phyloP scores from a whole-genome alignment of 2,329 filamentous ascomycete genomes.

The Calonectria henricotiae region DNA sequence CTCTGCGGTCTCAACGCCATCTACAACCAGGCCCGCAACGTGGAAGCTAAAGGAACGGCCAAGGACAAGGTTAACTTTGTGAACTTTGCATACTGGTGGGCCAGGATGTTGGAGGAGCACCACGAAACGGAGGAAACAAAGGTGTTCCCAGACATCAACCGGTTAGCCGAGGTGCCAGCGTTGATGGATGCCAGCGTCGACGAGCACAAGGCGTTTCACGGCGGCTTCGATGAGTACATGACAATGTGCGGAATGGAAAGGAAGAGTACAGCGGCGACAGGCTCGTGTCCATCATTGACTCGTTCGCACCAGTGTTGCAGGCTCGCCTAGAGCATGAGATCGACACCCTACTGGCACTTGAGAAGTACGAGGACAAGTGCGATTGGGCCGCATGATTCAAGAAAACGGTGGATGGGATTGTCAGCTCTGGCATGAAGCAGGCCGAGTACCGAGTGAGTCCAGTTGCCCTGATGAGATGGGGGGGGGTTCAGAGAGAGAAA shows the following conservation, averaged over 20 bases:
- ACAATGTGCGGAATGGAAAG: slow-evolving; percentile 49
- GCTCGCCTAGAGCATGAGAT: slow-evolving; percentile 62
- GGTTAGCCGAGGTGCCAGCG: slow-evolving; percentile 55
- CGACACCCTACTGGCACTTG: slow-evolving; percentile 55
- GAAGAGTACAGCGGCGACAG: slow-evolving; percentile 55
- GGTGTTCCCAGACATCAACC: slow-evolving; percentile 61
- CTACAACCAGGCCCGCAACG: slow-evolving; percentile 58
- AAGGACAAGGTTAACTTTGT: slow-evolving; percentile 57
- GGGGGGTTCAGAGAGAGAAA: too few species aligned
- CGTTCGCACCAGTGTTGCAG: slow-evolving; percentile 55
- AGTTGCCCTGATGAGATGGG: neutral
- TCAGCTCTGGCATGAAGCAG: slow-evolving; percentile 40
- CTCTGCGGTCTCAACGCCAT: slow-evolving; percentile 60
- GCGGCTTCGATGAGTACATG: slow-evolving; percentile 55
- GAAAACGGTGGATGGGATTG: slow-evolving; percentile 41
- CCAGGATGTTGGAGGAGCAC: slow-evolving; percentile 57
- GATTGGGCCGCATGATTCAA: slow-evolving; percentile 57
- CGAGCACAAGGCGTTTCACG: slow-evolving; percentile 61
- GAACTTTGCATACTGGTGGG: slow-evolving; percentile 56
- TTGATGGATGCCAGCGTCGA: slow-evolving; percentile 62
- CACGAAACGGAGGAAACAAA: slow-evolving; percentile 59
- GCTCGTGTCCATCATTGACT: slow-evolving; percentile 44
- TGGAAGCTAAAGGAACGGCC: slow-evolving; percentile 50
- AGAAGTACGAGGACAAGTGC: slow-evolving; percentile 55
- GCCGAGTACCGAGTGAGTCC: slow-evolving; percentile 41